Evolutionary conservation across 164 flowering plant species (phyloP), one percentile per base, ranked within the genome.

Genomic region (Stephania japonica): DNA sequence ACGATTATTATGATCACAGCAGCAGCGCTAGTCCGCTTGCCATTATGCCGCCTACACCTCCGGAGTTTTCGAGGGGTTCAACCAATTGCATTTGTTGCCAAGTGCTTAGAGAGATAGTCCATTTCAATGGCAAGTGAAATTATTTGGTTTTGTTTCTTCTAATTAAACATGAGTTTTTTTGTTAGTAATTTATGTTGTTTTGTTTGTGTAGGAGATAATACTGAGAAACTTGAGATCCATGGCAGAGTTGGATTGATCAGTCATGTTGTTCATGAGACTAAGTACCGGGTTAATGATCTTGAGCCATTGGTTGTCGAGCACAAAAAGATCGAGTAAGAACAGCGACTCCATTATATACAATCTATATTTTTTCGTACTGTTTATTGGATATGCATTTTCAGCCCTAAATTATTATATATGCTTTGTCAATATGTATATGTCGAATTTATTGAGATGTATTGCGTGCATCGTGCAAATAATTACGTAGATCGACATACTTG

Each of bases 171-270:
- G 62, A 56, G 6, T 16, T 56, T 12, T 50, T 4, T 6, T 18
- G 32, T 7, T 21, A 16, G 12, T 42, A n/a, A 19, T 24, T 21
- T 53, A 4, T 65, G 12, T 3, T 38, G 7, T 32, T 0, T 16
- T 25, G 24, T 0, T 25, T 23, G 24, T 13, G 32, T 56, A 89
- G 87, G 87, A 16, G 70, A 18, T 8, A 47, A 69, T 26, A 73
- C 76, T 4, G 73, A 76, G 21, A 88, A 78, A 73, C 87, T 89
- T 27, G 89, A 86, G 78, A 76, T 89, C 68, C 88, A 87, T 79
- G 93, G 93, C 63, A 80, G 81, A 72, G 68, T 85, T 8, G 91
- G 91, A 2, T 24, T 81, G 26, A 74, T 89, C 61, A 79, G 81
- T 68, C 93, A 89, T 63, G 91, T 86, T 6, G 74, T 85, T 73